Conservation (phyloP, 2,329 filamentous ascomycete species). For the Bipolaris oryzae region DNA sequence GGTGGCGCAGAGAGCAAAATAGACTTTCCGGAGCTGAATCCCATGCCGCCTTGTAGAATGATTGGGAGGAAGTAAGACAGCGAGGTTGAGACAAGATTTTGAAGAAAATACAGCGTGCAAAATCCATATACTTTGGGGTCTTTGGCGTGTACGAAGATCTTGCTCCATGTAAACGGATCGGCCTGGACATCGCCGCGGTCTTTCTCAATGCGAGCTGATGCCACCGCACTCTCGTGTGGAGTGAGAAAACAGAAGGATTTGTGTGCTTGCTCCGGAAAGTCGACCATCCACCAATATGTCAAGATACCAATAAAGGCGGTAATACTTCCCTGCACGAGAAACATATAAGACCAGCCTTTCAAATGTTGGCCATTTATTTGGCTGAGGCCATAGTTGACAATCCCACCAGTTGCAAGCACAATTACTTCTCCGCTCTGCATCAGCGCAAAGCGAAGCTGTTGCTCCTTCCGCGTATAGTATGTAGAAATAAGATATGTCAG, state of each 20-base stretch:
- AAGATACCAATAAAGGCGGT: constrained; percentile 62
- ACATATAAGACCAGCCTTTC: constrained; percentile 73
- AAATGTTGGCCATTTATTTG: constrained; percentile 63
- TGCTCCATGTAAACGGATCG: constrained; percentile 62
- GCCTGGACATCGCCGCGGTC: constrained; percentile 66
- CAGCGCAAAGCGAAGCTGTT: constrained; percentile 69
- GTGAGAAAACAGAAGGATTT: constrained; percentile 64
- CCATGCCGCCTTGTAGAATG: constrained; percentile 59
- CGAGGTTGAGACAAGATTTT: constrained; percentile 70
- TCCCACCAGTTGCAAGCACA: constrained; percentile 68
- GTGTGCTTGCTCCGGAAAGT: constrained; percentile 68
- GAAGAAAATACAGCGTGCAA: constrained; percentile 67
- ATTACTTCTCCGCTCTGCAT: constrained; percentile 69
- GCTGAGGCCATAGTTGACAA: constrained; percentile 73
- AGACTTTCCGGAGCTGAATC: constrained; percentile 49
- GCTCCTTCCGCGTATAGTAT: constrained; percentile 69
- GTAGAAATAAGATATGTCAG: constrained; percentile 63
- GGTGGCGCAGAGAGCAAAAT: constrained; percentile 70
- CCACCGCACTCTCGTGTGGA: constrained; percentile 61
- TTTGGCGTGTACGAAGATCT: constrained; percentile 62
- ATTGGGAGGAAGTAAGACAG: constrained; percentile 70
- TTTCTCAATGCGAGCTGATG: constrained; percentile 62
- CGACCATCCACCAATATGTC: constrained; percentile 74
- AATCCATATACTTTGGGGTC: constrained; percentile 71
- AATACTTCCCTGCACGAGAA: constrained; percentile 68